These are phyloP conservation scores for Starmerella floricola DNA, from an alignment of 805 yeast species.

Conservation along the genomic window DNA sequence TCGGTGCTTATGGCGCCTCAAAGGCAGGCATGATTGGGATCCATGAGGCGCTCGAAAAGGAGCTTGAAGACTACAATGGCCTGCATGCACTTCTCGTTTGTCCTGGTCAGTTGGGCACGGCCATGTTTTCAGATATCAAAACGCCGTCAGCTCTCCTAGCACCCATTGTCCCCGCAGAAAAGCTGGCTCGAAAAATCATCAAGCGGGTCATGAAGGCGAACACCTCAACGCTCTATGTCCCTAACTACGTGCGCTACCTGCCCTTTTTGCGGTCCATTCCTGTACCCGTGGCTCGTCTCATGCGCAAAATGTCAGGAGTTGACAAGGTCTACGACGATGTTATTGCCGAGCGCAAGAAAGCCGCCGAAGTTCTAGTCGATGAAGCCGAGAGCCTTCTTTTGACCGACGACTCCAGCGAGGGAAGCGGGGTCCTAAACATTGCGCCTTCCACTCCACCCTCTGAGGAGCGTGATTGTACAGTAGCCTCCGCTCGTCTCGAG, in stretches of 20 bases:
- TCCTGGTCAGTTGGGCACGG: constrained; percentile 77
- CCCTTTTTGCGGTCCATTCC: constrained; percentile 65
- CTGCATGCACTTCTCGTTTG: constrained; percentile 66
- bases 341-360: background rate
- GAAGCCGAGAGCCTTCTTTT: too few relatives aligned
- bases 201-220: constrained; percentile 47
- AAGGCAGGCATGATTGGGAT: constrained; percentile 76
- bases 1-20: constrained; percentile 76
- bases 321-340: constrained; percentile 34
- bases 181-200: constrained; percentile 50
- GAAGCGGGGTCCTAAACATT: too few relatives aligned
- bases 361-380: background rate
- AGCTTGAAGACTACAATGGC: constrained; percentile 37
- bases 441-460: too few relatives aligned
- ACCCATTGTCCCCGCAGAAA: constrained; percentile 61
- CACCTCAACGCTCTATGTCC: constrained; percentile 56
- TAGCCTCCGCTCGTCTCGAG: too few relatives aligned
- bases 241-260: constrained; percentile 62
- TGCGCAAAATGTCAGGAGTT: constrained; percentile 53
- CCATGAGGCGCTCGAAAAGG: constrained; percentile 69
- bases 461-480: too few relatives aligned
- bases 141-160: constrained; percentile 72
- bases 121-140: constrained; percentile 56
- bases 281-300: constrained; percentile 49
- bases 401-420: too few relatives aligned